Evolutionary conservation across 2,329 filamentous ascomycete species (phyloP), one percentile per base, ranked within the genome.

Genomic region (Canariomyces notabilis): DNA sequence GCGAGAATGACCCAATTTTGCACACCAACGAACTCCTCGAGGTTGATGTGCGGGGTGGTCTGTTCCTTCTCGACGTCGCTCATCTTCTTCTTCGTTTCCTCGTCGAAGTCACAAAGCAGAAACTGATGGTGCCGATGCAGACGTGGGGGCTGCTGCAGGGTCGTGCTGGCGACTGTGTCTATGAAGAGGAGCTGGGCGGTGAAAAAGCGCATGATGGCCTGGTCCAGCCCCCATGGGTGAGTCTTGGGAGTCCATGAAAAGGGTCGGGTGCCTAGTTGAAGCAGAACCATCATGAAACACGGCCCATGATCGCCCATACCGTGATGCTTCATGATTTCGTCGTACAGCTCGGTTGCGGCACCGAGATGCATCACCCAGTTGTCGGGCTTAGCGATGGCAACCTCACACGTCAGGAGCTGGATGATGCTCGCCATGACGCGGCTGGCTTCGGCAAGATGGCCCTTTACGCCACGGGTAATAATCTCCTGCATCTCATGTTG

Each of bases 1-100:
- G 71, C 64, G 37, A 75, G 62, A 37, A 83, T 54, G 1, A 72
- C 71, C 75, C 76, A 79, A 59, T 81, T 82, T 36, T 76, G 65
- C 49, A 77, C 68, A 2, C 80, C 79, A 33, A 77, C 61, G 39
- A 78, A 72, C 23, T 74, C 69, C 39, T 75, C 71, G 44, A 82
- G 65, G 41, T 66, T 64, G 45, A 67, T 54, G 32, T 74, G 60
- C 1, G 60, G 62, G 0, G 59, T 44, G 1, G 62, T 37, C 6
- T 43, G 42, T 20, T 51, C 52, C 38, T 51, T 54, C 9, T 54
- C 49, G 16, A 8, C 35, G 1, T 34, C 40, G 0, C 48, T 40
- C 7, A 49, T 11, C 60, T 35, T 58, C 64, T 11, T 61, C 57
- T 6, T 64, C 61, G n/a, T 54, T 50, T 29, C 52, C 22, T 55